Evolutionary conservation across 495 filamentous ascomycete species (phyloP).

Genomic region (Elasticomyces elasticus): DNA sequence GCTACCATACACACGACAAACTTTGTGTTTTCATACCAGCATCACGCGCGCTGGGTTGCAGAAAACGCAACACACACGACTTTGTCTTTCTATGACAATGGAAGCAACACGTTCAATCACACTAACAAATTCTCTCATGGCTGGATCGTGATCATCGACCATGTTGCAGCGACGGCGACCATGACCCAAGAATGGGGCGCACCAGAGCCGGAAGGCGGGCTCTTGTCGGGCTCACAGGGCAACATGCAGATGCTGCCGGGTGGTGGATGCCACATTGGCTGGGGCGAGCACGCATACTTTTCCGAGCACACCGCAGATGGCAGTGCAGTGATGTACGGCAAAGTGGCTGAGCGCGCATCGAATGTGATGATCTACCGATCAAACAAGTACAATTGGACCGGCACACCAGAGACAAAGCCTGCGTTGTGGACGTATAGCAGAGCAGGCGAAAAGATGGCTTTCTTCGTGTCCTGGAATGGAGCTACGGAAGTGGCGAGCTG

Average conservation of each 20-base stretch:
- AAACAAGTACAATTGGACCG: slow-evolving; percentile 27
- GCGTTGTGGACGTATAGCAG: slow-evolving; percentile 20
- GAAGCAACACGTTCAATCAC: slow-evolving; percentile 40
- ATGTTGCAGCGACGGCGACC: slow-evolving; percentile 41
- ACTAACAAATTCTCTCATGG: slow-evolving; percentile 44
- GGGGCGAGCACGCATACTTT: slow-evolving; percentile 49
- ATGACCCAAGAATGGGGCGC: slow-evolving; percentile 37
- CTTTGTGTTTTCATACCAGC: slow-evolving; percentile 25
- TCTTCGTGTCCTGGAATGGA: slow-evolving; percentile 17
- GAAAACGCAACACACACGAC: slow-evolving; percentile 7
- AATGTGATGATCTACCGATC: slow-evolving; percentile 24
- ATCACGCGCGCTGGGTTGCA: slow-evolving; percentile 36
- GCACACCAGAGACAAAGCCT: slow-evolving; percentile 17
- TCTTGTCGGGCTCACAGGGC: slow-evolving; percentile 51
- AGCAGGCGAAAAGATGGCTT: slow-evolving; percentile 16
- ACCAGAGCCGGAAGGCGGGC: slow-evolving; percentile 32
- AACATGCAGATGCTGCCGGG: slow-evolving; percentile 49
- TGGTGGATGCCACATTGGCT: slow-evolving; percentile 49
- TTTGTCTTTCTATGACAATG: slow-evolving; percentile 28
- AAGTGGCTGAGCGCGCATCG: slow-evolving; percentile 15
- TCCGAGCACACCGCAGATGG: slow-evolving; percentile 51
- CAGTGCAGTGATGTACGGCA: slow-evolving; percentile 28
- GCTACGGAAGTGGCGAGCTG: slow-evolving; percentile 14
- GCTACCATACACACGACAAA: slow-evolving; percentile 36
- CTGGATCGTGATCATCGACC: slow-evolving; percentile 49